Base-by-base conservation (phyloP, 805 yeast species). In the Starmerella riodocensis region DNA sequence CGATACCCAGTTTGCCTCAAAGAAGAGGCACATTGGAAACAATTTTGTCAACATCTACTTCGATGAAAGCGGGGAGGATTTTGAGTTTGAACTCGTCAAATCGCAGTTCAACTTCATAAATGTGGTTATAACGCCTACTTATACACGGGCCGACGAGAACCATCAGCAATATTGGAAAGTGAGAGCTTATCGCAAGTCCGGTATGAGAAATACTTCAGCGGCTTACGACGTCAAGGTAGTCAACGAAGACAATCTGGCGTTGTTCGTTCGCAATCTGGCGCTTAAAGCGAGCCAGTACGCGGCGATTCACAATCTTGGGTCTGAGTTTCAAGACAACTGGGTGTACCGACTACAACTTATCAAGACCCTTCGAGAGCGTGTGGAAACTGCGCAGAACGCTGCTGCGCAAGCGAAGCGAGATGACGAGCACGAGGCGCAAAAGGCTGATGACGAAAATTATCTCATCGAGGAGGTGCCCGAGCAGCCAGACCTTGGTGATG, bases 11-110 rank as follows among this genome's bases (percentile, higher is more conserved):
- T 63, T 58, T 22, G 67, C 75, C 13, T 54, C 67, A 55, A 84
- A 83, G 59, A 84, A 84, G 58, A 62, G 85, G 40, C 95, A 84
- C 55, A 78, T 84, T 46, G 95, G 95, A 6, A 84, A 84, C 60
- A 71, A 83, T 54, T 76, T 74, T 56, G 91, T 84, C 41, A 80
- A 78, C 53, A 73, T 84, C 19, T 84, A 70, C 55, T 85, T 76
- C 62, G 82, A 84, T 52, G 94, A 84, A 50, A 73, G 84, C 2
- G 74, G 75, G 0, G 57, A 59, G 4, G 71, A 74, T 3, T 81
- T 80, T 59, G 73, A 77, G 44, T 78, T 81, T 62, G 78, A 78
- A 50, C 58, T 73, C 31, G 72, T 83, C 45, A 69, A 71, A 55
- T 72, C 84, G 11, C 94, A 84, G 59, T 84, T 84, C 66, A 83